Base-by-base conservation (phyloP, 2,329 filamentous ascomycete species). In the Ophiostoma novo-ulmi region DNA sequence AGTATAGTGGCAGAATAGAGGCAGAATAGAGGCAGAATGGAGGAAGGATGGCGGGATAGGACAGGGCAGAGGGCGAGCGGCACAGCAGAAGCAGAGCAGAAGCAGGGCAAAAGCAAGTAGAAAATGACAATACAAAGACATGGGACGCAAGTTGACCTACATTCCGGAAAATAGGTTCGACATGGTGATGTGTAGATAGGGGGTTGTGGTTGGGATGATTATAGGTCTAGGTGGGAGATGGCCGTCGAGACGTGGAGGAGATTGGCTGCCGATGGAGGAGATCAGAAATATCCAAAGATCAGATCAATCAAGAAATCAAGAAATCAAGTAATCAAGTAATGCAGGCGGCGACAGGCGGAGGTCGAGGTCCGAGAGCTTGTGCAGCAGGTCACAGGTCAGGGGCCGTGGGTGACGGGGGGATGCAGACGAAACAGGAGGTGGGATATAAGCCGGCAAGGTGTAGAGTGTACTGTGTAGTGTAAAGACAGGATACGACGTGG, bases 141-240 rank as follows among this genome's bases (percentile, higher is more conserved):
- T 58, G 22, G 52, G 52, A 58, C n/a, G 20, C 20, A 17, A 20
- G 7, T 11, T n/a, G 36, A 75, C 74, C 71, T 70, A 75, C 74
- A 75, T 75, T 71, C 74, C 74, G 20, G 74, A 75, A 72, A 75
- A 75, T 35, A 75, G 71, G 71, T 74, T 73, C 70, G 76, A 77
- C 82, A 80, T 79, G 70, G 70, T 68, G 58, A 35, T 17, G 63
- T 64, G 39, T 36, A 36, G 36, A 63, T 14, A 26, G 39, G 31
- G 35, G 31, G 41, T 38, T 26, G 55, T 1, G 35, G 44, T 48
- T 7, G 44, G 17, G 44, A 13, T 48, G 44, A 20, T 48, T 20
- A 20, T 48, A 38, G 13, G 36, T 65, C 2, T 22, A 26, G 35
- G 63, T 5, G 58, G 52, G 52, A 26, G 52, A 13, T 5, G 22